Conservation (phyloP, 495 filamentous ascomycete species). For the Glonium stellatum region DNA sequence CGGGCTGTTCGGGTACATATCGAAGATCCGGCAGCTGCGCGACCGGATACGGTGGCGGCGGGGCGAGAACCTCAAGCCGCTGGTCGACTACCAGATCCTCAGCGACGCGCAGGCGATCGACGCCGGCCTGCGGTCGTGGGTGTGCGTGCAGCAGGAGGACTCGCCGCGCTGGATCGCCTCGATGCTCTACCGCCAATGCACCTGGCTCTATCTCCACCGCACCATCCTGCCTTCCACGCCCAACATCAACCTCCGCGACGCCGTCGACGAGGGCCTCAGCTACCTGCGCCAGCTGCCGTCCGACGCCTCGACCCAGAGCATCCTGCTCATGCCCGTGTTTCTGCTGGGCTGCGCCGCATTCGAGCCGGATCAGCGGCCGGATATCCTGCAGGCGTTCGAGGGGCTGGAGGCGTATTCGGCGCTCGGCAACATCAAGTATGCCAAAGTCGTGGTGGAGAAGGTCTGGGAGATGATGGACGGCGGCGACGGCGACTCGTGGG, state of each 20-base stretch:
- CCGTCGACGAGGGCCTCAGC: conserved; percentile 70
- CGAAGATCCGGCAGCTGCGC: conserved; percentile 70
- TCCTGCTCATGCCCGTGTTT: conserved; percentile 83
- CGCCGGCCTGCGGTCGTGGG: conserved; percentile 66
- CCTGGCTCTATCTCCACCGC: conserved; percentile 84
- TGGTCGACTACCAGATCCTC: conserved; percentile 67
- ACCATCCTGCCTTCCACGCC: conserved; percentile 71
- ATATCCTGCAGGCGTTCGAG: conserved; percentile 61
- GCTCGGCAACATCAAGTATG: conserved; percentile 72
- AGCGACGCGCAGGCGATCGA: conserved; percentile 75
- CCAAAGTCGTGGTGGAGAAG: conserved; percentile 64
- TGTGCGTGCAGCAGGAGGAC: conserved; percentile 59
- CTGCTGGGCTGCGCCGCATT: conserved; percentile 85
- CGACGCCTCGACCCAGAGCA: conserved; percentile 60
- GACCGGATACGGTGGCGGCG: conserved; percentile 67
- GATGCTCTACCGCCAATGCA: conserved; percentile 80
- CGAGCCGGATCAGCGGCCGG: conserved; percentile 56
- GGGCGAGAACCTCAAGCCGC: conserved; percentile 54
- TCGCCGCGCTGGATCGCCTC: conserved; percentile 69
- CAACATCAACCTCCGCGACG: conserved; percentile 59
- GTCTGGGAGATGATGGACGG: conserved; percentile 79
- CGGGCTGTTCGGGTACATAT: conserved; percentile 73
- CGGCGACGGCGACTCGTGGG: conserved; percentile 70
- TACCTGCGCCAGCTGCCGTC: conserved; percentile 57
- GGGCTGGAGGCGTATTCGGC: conserved; percentile 69